phyloP scores from a whole-genome alignment of 768 basidiomycete genomes.

The Cystobasidium onofrii region DNA sequence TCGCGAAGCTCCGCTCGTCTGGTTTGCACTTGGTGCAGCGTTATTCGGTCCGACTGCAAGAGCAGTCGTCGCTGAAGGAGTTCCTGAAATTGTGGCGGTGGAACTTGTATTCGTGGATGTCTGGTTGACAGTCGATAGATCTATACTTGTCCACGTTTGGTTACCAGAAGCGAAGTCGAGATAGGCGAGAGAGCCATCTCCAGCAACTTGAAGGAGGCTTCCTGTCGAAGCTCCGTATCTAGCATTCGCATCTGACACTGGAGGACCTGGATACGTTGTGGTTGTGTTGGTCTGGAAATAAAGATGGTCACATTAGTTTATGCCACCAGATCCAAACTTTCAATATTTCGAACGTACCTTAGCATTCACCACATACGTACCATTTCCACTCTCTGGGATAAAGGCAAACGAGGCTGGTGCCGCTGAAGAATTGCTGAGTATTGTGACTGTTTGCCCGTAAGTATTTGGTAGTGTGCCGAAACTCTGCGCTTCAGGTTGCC shows the following conservation, averaged over 20 bases:
- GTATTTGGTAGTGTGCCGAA: slow-evolving; percentile 1
- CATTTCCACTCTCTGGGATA: slow-evolving; percentile 9
- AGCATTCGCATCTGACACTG: neutral
- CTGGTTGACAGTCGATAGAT: neutral
- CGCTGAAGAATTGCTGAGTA: slow-evolving; percentile 26
- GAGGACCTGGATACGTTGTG: neutral
- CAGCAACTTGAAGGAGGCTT: neutral
- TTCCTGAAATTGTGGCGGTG: neutral
- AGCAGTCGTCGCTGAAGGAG: neutral
- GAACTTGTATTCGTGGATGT: neutral
- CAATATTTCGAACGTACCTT: neutral
- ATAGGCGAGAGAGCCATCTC: slow-evolving; percentile 10
- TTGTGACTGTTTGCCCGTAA: slow-evolving; percentile 13
- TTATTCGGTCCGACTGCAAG: neutral
- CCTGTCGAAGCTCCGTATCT: slow-evolving; percentile 21
- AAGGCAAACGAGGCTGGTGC: slow-evolving; percentile 17
- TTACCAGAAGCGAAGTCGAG: neutral
- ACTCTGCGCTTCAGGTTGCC: slow-evolving; percentile 10
- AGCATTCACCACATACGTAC: slow-evolving; percentile 18
- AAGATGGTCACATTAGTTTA: neutral
- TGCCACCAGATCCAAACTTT: too few species aligned
- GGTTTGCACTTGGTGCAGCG: neutral
- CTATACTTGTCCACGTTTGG: neutral
- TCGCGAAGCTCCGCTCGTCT: neutral
- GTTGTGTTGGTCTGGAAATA: slow-evolving; percentile 17